Evolutionary conservation across 2,329 filamentous ascomycete genomes (phyloP).

Genomic region (Berkeleyomyces basicola): DNA sequence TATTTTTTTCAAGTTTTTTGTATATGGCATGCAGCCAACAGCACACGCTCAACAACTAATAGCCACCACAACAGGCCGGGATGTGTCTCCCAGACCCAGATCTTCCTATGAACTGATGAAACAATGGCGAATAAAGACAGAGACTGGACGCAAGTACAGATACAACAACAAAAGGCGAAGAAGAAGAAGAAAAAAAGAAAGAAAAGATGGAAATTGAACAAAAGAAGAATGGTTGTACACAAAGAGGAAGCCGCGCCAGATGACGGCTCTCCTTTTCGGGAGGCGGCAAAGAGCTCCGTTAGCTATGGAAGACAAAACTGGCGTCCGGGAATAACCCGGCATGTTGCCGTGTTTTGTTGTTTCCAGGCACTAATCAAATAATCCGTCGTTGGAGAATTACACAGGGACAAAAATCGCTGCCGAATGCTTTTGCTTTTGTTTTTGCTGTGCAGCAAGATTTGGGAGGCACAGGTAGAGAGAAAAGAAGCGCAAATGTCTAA

Average conservation of each 20-base stretch:
- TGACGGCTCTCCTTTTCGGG: neutral
- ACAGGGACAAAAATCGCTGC: neutral
- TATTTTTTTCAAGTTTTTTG: neutral
- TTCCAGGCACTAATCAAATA: no score
- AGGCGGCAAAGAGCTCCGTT: neutral
- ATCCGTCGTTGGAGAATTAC: neutral
- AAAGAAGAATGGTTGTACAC: constrained; percentile 1
- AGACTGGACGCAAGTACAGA: neutral
- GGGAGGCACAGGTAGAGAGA: neutral
- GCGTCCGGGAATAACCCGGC: no score
- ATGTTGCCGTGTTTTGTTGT: no score
- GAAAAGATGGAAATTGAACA: neutral
- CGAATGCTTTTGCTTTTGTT: neutral
- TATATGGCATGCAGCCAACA: neutral
- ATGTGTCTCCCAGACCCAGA: neutral
- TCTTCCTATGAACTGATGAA: neutral
- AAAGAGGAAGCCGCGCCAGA: neutral
- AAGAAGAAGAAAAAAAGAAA: neutral
- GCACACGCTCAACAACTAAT: neutral
- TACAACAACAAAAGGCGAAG: neutral
- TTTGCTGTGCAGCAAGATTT: neutral
- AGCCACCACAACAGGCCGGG: neutral
- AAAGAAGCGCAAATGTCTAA: neutral
- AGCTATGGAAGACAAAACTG: no score
- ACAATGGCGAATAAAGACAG: neutral